Conservation (phyloP, 352 stramenopile genomes). For the Globisporangium polare region DNA sequence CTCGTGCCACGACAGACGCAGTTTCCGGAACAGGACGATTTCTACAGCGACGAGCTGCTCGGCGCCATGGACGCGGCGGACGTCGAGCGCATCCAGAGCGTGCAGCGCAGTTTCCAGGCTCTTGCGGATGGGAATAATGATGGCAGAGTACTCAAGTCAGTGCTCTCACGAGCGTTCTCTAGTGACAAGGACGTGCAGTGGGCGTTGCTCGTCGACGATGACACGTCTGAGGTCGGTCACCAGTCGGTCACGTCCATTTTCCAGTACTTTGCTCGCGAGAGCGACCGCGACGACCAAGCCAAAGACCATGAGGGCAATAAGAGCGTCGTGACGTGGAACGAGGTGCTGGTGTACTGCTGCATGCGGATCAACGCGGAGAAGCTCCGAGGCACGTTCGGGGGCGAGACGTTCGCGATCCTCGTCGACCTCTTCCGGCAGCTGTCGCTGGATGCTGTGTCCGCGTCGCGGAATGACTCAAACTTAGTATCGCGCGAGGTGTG, state of each 20-base stretch:
- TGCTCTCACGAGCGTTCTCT: slow-evolving; percentile 1
- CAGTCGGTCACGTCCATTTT: slow-evolving; percentile 2
- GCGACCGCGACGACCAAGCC: too few species aligned
- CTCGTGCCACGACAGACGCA: slow-evolving; percentile 56
- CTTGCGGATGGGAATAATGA: slow-evolving; percentile 17
- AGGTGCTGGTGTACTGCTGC: slow-evolving; percentile 35
- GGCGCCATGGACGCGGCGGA: slow-evolving; percentile 26
- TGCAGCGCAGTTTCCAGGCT: slow-evolving; percentile 28
- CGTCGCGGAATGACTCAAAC: background rate
- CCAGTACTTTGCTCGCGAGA: slow-evolving; percentile 11
- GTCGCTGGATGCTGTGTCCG: slow-evolving; percentile 6
- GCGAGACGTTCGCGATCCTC: slow-evolving; percentile 13
- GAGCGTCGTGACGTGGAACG: slow-evolving; percentile 22
- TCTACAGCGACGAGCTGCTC: slow-evolving; percentile 43
- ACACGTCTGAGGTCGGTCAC: too few species aligned
- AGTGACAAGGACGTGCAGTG: slow-evolving; percentile 7
- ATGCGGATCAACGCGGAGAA: slow-evolving; percentile 26
- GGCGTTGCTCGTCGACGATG: slow-evolving; percentile 11
- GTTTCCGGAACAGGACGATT: slow-evolving; percentile 50
- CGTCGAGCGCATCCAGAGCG: slow-evolving; percentile 22
- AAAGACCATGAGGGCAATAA: background rate
- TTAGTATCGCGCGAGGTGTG: background rate
- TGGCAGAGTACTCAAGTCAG: slow-evolving; percentile 7
- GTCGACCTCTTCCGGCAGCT: slow-evolving; percentile 20
- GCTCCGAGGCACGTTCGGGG: slow-evolving; percentile 22